These are phyloP conservation scores for Hyparrhenia diplandra DNA, from an alignment of 176 grass and related monocot species.

Conservation along the genomic window DNA sequence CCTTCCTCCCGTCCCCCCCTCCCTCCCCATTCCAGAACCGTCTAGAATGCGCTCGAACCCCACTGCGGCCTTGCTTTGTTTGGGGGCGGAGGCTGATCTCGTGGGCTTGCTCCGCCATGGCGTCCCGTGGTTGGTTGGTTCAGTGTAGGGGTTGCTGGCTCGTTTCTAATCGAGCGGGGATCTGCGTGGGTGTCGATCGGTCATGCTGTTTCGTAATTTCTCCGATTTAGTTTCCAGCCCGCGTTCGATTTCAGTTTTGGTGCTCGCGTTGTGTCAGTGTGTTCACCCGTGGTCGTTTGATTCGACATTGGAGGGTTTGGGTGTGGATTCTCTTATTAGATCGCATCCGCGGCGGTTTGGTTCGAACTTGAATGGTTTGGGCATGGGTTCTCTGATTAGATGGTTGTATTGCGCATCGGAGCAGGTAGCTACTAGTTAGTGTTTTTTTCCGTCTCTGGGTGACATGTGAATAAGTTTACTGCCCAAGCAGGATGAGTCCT, in stretches of 20 bases:
- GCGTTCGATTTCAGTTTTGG: background rate
- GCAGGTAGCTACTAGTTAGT: background rate
- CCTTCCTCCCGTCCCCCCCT: no score
- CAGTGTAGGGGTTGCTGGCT: background rate
- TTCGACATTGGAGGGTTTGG: slow-evolving; percentile 3
- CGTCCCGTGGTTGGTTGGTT: background rate
- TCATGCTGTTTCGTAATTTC: background rate
- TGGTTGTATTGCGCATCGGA: background rate
- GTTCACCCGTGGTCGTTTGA: background rate
- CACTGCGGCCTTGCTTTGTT: background rate
- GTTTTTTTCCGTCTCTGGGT: background rate
- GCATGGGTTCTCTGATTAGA: background rate
- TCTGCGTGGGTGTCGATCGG: background rate
- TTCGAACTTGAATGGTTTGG: background rate
- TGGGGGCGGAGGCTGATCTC: background rate
- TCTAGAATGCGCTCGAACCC: slow-evolving; percentile 1
- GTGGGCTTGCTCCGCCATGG: background rate
- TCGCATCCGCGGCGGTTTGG: background rate
- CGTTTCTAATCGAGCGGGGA: background rate
- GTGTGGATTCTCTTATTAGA: background rate
- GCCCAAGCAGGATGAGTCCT: background rate
- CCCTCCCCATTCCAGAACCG: slow-evolving; percentile 1
- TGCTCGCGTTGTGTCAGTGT: background rate
- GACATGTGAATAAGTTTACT: background rate
- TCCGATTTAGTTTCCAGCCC: background rate